Evolutionary conservation across 768 basidiomycete species (phyloP), one percentile per base, ranked within the genome.

Genomic region (Auricularia sp.): DNA sequence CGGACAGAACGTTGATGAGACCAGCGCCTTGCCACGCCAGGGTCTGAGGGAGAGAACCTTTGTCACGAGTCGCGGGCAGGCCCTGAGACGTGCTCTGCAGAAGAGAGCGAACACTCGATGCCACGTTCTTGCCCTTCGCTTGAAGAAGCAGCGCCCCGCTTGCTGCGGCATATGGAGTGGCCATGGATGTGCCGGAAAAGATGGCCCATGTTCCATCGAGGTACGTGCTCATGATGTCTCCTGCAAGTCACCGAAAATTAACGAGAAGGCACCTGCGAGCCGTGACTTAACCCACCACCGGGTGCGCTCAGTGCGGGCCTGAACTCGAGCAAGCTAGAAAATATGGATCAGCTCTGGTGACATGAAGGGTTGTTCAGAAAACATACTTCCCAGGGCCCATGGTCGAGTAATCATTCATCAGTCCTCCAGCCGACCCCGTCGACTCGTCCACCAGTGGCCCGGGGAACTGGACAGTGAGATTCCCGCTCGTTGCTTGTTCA

Each of bases 331-430:
- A 7, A 14, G 39, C 39, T 42, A 14, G 8, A 14, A 8, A 14
- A 7, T 8, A 42, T 42, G 39, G 8, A 14, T 42, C 39, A 42
- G 39, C 8, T 42, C 7, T 29, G 29, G 8, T 14, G 39, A 7
- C 3, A 8, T 14, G 7, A 14, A 14, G 13, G 13, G 13, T 42
- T 7, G 13, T 8, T 42, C 8, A 14, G 54, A 47, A 64, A 13
- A 70, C 36, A 71, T 45, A 66, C 62, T 76, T 73, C 10, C 77
- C 74, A 5, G 76, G 77, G 3, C 76, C 76, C 45, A 70, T 72
- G n/a, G 69, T 64, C 34, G 71, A 71, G 64, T 70, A 73, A 59
- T 67, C 63, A 3, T 70, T 72, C 1, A 72, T 69, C 13, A 71
- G 67, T 14, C 73, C 74, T 16, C 71, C 74, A 29, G 14, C 24